Evolutionary conservation across 495 filamentous ascomycete species (phyloP), one percentile per base, ranked within the genome.

Genomic region (Glonium stellatum): DNA sequence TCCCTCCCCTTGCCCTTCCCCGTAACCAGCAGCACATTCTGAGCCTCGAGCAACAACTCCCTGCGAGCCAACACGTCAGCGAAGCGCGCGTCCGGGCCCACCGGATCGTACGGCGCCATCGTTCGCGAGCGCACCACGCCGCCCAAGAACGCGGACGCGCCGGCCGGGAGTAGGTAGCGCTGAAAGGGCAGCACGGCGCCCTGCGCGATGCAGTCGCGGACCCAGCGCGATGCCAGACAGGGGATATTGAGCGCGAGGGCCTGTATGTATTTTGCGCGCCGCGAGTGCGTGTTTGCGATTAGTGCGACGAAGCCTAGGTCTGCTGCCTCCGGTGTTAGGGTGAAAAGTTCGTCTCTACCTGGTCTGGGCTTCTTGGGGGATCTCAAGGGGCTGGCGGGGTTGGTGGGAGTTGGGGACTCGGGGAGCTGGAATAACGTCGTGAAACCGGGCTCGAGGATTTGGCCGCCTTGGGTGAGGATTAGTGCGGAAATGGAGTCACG

Each of bases 221-320:
- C 75, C 95, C 95, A 98, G 34, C 84, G 82, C 0, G 79, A 79
- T 4, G 86, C 83, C 5, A 98, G 78, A 63, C 90, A 95, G 0
- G 95, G 95, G 0, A 98, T 70, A 4, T 89, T 89, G 4, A 98
- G 80, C 8, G 95, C 92, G 12, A 98, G 83, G 0, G 93, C 93
- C 70, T 97, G 92, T 79, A 98, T 87, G 72, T 93, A 96, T 63
- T 98, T 98, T 37, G 84, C 82, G 57, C 87, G 87, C n/a, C 93
- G 84, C 12, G 87, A 95, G 71, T 96, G 86, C 27, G 81, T 81
- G 70, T 97, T 88, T 0, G 93, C 86, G 60, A 98, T 90, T 18
- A 97, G 75, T 22, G 87, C 89, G 0, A 85, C 80, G 71, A 98
- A 97, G 4, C 90, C 89, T 0, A 86, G 73, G 11, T 77, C 69